Conservation (phyloP, 2,329 filamentous ascomycete species). For the Aspergillus bombycis region DNA sequence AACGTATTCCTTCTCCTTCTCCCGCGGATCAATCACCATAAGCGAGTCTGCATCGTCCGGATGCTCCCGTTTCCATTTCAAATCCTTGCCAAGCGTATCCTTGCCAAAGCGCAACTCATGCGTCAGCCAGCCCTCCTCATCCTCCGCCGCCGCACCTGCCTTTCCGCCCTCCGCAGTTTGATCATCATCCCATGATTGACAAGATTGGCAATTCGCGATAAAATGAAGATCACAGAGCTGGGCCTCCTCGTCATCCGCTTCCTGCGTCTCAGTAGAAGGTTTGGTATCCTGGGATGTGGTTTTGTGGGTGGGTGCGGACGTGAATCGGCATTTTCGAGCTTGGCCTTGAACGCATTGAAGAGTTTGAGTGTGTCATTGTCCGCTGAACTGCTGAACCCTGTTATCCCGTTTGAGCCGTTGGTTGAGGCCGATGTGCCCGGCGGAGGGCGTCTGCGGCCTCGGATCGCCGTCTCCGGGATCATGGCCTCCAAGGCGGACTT, state of each 20-base stretch:
- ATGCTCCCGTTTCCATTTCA: constrained; percentile 87
- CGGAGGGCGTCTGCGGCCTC: constrained; percentile 49
- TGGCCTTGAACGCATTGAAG: constrained; percentile 77
- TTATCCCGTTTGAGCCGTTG: constrained; percentile 59
- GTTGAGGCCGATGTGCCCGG: constrained; percentile 36
- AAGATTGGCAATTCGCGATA: constrained; percentile 92
- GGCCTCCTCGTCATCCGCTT: constrained; percentile 63
- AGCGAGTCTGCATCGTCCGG: constrained; percentile 73
- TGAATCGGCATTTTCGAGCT: constrained; percentile 59
- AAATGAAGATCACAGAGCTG: constrained; percentile 91
- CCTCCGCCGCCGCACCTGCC: constrained; percentile 54
- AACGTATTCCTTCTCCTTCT: constrained; percentile 74
- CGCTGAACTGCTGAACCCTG: constrained; percentile 52
- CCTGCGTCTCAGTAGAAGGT: constrained; percentile 17
- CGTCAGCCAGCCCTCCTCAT: constrained; percentile 75
- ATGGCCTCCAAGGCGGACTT: constrained; percentile 53
- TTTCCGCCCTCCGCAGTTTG: constrained; percentile 39
- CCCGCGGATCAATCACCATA: constrained; percentile 88
- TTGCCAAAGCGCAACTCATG: constrained; percentile 85
- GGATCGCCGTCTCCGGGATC: constrained; percentile 52
- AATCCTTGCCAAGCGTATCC: constrained; percentile 85
- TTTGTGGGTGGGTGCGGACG: constrained; percentile 31
- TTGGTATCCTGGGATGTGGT: constrained; percentile 10
- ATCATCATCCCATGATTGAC: constrained; percentile 75
- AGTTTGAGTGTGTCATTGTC: constrained; percentile 70